Percentiles rank a stretch among this genome's conserved stretches.
These are phyloP conservation scores for Nepenthes alata DNA, from an alignment of 179 eudicot genomes.

Conservation along the genomic window DNA sequence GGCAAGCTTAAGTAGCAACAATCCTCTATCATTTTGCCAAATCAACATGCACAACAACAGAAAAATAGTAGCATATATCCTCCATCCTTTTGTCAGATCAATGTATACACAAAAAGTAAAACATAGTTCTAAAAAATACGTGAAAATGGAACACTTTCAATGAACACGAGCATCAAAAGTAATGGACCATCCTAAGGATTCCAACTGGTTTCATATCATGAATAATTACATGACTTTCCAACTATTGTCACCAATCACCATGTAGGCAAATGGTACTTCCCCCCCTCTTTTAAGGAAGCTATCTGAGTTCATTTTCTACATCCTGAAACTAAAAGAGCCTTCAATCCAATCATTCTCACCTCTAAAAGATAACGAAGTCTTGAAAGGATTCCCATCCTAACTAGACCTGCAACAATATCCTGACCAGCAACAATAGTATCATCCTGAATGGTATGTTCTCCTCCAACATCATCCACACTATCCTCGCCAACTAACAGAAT, in stretches of 20 bases:
- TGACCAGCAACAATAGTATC: slow-evolving; percentile 72
- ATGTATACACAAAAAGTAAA: too few relatives aligned
- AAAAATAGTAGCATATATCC: too few relatives aligned
- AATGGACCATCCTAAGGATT: too few relatives aligned
- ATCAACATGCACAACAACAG: too few relatives aligned
- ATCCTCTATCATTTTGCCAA: too few relatives aligned
- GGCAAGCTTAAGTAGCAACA: too few relatives aligned
- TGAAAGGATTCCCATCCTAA: slow-evolving; percentile 77
- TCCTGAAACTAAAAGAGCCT: not conserved
- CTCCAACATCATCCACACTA: slow-evolving; percentile 31
- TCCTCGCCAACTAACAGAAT: slow-evolving; percentile 38
- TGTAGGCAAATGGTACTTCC: not conserved
- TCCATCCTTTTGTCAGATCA: too few relatives aligned
- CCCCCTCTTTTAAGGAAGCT: not conserved
- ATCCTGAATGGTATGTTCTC: slow-evolving; percentile 70
- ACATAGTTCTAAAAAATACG: too few relatives aligned
- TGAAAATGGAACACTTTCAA: too few relatives aligned
- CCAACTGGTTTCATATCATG: too few relatives aligned
- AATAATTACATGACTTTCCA: too few relatives aligned
- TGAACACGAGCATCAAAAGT: too few relatives aligned
- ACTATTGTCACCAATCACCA: not conserved
- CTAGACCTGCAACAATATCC: slow-evolving; percentile 83
- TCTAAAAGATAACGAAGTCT: slow-evolving; percentile 69
- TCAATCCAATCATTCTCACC: slow-evolving; percentile 30
- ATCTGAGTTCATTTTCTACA: not conserved